phyloP scores from a whole-genome alignment of 2,329 filamentous ascomycete species.

The Sclerotinia glacialis region DNA sequence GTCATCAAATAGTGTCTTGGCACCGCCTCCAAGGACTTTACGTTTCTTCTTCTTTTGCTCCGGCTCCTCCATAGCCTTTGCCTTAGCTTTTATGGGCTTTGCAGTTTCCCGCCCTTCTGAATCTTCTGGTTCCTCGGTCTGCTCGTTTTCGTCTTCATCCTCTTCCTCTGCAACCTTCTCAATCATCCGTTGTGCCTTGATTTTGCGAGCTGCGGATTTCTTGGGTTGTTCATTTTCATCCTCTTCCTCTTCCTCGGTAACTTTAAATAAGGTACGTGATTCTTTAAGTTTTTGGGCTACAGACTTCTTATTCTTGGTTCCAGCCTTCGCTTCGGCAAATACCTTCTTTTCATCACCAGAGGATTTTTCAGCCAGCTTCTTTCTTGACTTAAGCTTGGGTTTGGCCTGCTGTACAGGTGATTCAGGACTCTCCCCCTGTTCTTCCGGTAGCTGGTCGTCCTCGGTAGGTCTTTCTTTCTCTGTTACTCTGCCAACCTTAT shows the following conservation, averaged over 20 bases:
- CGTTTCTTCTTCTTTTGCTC: constrained; percentile 58
- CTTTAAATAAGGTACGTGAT: constrained; percentile 42
- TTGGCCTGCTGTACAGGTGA: constrained; percentile 13
- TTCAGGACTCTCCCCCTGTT: constrained; percentile 17
- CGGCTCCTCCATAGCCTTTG: constrained; percentile 33
- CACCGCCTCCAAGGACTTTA: constrained; percentile 64
- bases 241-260: constrained; percentile 41
- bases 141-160: constrained; percentile 33
- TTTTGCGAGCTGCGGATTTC: constrained; percentile 7
- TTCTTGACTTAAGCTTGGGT: constrained; percentile 28
- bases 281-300: constrained; percentile 37
- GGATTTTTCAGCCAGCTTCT: constrained; percentile 30
- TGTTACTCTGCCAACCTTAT: constrained; percentile 17
- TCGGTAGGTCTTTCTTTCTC: constrained; percentile 23
- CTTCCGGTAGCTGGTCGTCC: constrained; percentile 17
- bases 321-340: constrained; percentile 44
- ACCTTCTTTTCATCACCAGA: constrained; percentile 42
- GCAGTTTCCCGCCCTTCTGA: constrained; percentile 14
- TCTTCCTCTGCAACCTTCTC: constrained; percentile 45
- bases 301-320: constrained; percentile 35
- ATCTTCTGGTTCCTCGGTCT: constrained; percentile 39
- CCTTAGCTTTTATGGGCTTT: constrained; percentile 27
- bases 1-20: constrained; percentile 68
- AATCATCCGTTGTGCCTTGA: background rate
- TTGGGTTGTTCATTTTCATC: constrained; percentile 32